Evolutionary conservation across 1,139 yeast genomes (phyloP).

Genomic region (Wickerhamomyces sp.): DNA sequence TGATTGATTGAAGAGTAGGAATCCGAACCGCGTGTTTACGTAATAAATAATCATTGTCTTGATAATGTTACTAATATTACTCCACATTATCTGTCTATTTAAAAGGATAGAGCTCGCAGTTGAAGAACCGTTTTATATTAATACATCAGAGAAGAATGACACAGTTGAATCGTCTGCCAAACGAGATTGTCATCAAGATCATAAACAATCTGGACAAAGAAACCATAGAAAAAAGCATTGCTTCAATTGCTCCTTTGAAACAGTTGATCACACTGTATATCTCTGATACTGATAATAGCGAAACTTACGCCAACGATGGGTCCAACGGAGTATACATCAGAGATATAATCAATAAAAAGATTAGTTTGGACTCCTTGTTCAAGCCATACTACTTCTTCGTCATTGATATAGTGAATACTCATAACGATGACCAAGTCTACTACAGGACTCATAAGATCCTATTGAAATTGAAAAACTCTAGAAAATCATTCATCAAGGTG

Average conservation of each 20-base stretch:
- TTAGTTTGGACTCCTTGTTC: not conserved
- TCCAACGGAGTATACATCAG: not conserved
- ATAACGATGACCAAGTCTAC: constrained; percentile 4
- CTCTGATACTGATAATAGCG: constrained; percentile 2
- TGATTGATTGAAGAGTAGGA: no score
- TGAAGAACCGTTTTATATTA: not conserved
- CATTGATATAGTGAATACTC: not conserved
- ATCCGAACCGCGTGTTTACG: no score
- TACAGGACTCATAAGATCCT: constrained; percentile 7
- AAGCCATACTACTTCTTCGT: constrained; percentile 2
- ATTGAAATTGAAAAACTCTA: constrained; percentile 1
- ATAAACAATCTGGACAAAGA: constrained; percentile 5
- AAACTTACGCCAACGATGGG: not conserved
- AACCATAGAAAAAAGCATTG: constrained; percentile 4
- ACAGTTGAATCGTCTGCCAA: no score
- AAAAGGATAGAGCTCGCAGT: not conserved
- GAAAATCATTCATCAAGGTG: constrained; percentile 6
- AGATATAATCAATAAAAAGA: not conserved
- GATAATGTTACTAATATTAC: no score
- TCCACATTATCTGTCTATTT: no score
- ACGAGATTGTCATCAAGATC: constrained; percentile 8
- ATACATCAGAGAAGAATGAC: not conserved
- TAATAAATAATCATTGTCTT: no score
- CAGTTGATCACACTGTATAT: not conserved
- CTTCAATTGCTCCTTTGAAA: constrained; percentile 7